Conservation (phyloP, 805 yeast genomes). For the Starmerella cellae region DNA sequence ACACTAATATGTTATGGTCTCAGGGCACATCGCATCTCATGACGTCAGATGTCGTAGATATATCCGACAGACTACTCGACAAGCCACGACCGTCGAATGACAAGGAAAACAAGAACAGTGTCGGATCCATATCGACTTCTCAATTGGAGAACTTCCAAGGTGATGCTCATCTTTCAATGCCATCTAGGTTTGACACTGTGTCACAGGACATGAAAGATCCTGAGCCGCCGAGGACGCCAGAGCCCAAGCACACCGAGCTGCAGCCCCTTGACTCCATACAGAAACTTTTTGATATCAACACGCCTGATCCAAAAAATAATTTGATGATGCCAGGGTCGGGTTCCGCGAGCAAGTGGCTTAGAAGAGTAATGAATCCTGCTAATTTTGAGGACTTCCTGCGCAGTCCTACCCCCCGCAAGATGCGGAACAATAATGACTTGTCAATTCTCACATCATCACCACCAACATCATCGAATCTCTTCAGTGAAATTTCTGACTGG, state of each 20-base stretch:
- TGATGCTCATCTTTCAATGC: neutral
- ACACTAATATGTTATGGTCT: neutral
- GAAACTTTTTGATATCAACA: slow-evolving; percentile 13
- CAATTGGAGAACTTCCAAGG: no score
- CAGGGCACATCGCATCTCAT: neutral
- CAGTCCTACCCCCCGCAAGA: slow-evolving; percentile 15
- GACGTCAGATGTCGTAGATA: neutral
- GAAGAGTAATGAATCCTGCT: slow-evolving; percentile 11
- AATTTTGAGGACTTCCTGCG: slow-evolving; percentile 14
- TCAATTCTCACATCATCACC: slow-evolving; percentile 16
- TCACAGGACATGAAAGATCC: neutral
- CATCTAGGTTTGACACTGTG: neutral
- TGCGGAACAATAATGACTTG: neutral
- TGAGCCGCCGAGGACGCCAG: slow-evolving; percentile 9
- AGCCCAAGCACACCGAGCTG: neutral
- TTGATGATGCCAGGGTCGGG: slow-evolving; percentile 13
- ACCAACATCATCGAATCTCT: slow-evolving; percentile 18
- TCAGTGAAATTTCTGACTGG: slow-evolving; percentile 18
- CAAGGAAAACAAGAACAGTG: neutral
- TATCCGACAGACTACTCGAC: slow-evolving; percentile 7
- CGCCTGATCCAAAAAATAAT: slow-evolving; percentile 11
- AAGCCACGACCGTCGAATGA: neutral
- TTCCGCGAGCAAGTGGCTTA: slow-evolving; percentile 17
- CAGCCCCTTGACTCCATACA: slow-evolving; percentile 16
- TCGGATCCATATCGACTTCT: neutral